Evolutionary conservation across 2,329 filamentous ascomycete species (phyloP), one percentile per base, ranked within the genome.

Genomic region (Cordyceps javanica): DNA sequence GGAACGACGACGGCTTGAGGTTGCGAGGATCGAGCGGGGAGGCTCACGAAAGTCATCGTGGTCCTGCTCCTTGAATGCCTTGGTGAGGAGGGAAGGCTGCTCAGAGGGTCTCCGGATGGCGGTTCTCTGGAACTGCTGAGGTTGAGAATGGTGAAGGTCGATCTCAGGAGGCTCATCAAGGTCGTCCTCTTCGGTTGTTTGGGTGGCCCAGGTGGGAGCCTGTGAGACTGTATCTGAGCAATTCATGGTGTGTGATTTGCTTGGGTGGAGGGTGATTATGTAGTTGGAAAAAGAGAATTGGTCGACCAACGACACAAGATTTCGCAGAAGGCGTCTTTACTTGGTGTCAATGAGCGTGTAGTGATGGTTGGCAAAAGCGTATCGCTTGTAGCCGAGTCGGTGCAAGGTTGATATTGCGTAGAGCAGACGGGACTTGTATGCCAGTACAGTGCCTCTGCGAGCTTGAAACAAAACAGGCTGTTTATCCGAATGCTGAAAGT

Each of bases 91-190:
- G 14, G 94, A 97, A 66, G 91, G 83, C 64, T 89, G 85, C 56
- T 82, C 79, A 32, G 70, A 75, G 34, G 79, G 72, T 39, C 75
- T 73, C 66, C 76, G 75, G 56, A 80, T 74, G 50, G 68, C 69
- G 53, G 73, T 78, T 71, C 75, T 77, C 66, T 72, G 69, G 76
- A 85, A 71, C 68, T 74, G 63, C 63, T 66, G 60, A 61, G 66
- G 46, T 63, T 65, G 50, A 63, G 66, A 59, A 44, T 61, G 63
- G 55, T 66, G 62, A 60, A 67, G 63, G 59, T 61, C 65, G 59
- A 70, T 67, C 74, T 97, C 92, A 66, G 92, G 91, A 51, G 92
- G 92, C 72, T 97, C 93, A 72, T 97, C 93, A 52, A 86, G 80
- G 67, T 97, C 93, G 62, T 88, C 75, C 58, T 96, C 91, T 59